These are phyloP conservation scores for Amylocystis lapponica DNA, from an alignment of 768 basidiomycete genomes.

Conservation along the genomic window DNA sequence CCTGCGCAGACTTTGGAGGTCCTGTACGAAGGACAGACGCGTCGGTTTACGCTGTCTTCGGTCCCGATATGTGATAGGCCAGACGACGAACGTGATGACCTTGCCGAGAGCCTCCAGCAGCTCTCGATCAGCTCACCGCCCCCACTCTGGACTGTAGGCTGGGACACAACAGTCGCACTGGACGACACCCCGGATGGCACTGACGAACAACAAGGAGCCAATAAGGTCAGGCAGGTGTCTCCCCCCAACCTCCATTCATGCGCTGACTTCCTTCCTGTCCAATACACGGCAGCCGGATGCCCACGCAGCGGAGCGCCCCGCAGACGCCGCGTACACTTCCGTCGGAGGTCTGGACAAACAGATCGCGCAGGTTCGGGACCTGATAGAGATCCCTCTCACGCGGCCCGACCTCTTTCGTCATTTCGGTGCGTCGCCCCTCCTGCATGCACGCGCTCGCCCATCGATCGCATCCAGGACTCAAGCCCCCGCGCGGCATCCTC, in stretches of 20 bases:
- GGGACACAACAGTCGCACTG: slow-evolving; percentile 59
- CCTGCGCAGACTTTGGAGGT: slow-evolving; percentile 56
- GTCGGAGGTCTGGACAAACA: slow-evolving; percentile 89
- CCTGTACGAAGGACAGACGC: slow-evolving; percentile 52
- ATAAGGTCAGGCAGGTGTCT: slow-evolving; percentile 4
- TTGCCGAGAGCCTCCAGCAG: slow-evolving; percentile 27
- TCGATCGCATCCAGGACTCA: slow-evolving; percentile 51
- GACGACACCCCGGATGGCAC: slow-evolving; percentile 11
- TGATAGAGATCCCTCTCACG: slow-evolving; percentile 81
- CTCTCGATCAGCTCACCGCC: slow-evolving; percentile 38
- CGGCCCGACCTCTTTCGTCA: slow-evolving; percentile 76
- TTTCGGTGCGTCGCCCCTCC: slow-evolving; percentile 42
- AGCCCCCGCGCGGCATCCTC: slow-evolving; percentile 92
- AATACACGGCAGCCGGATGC: slow-evolving; percentile 36
- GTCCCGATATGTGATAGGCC: slow-evolving; percentile 28
- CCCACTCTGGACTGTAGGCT: slow-evolving; percentile 56
- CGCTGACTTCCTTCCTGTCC: slow-evolving; percentile 10
- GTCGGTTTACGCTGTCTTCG: slow-evolving; percentile 50
- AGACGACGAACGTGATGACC: slow-evolving; percentile 1
- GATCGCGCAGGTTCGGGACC: slow-evolving; percentile 77
- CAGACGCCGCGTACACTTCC: slow-evolving; percentile 57
- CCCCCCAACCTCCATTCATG: not conserved
- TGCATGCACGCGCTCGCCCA: not conserved
- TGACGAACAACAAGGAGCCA: slow-evolving; percentile 10
- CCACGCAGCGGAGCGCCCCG: slow-evolving; percentile 39